Evolutionary conservation across 805 yeast species (phyloP).

Genomic region (Hanseniaspora opuntiae): DNA sequence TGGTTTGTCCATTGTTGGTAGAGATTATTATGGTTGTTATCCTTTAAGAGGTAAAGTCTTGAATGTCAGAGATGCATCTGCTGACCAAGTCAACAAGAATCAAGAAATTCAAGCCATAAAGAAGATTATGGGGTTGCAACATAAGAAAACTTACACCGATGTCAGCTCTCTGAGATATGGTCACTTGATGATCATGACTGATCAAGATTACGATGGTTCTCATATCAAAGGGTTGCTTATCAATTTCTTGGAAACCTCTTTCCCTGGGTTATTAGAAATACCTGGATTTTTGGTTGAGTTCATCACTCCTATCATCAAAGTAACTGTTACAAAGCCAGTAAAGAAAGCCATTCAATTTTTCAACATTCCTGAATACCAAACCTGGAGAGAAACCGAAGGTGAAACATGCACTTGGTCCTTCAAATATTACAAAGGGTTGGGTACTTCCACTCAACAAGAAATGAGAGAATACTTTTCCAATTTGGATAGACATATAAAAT

Average conservation of each 20-base stretch:
- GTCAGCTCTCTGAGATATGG: conserved; percentile 76
- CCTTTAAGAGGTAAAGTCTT: conserved; percentile 90
- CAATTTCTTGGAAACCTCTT: conserved; percentile 81
- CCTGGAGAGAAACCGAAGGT: conserved; percentile 83
- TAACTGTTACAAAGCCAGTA: conserved; percentile 55
- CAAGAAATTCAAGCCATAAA: conserved; percentile 90
- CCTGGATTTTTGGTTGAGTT: conserved; percentile 90
- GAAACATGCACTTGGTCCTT: conserved; percentile 65
- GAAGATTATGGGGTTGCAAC: conserved; percentile 90
- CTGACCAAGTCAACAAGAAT: conserved; percentile 88
- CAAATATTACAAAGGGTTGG: conserved; percentile 96
- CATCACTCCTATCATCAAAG: conserved; percentile 92
- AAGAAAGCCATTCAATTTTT: conserved; percentile 60
- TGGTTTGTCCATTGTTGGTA: conserved; percentile 86
- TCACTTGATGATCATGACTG: conserved; percentile 97
- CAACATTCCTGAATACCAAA: conserved; percentile 89
- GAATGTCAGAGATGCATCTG: conserved; percentile 90
- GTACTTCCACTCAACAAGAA: conserved; percentile 77
- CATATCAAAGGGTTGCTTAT: conserved; percentile 93
- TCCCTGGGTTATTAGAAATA: conserved; percentile 80
- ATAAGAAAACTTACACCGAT: conserved; percentile 68
- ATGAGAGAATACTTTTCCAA: conserved; percentile 79
- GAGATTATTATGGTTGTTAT: conserved; percentile 88
- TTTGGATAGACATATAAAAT: conserved; percentile 72
- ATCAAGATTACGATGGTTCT: conserved; percentile 98